Base-by-base conservation (phyloP, 192 early-diverging fungal genomes). In the Linnemannia zychae region DNA sequence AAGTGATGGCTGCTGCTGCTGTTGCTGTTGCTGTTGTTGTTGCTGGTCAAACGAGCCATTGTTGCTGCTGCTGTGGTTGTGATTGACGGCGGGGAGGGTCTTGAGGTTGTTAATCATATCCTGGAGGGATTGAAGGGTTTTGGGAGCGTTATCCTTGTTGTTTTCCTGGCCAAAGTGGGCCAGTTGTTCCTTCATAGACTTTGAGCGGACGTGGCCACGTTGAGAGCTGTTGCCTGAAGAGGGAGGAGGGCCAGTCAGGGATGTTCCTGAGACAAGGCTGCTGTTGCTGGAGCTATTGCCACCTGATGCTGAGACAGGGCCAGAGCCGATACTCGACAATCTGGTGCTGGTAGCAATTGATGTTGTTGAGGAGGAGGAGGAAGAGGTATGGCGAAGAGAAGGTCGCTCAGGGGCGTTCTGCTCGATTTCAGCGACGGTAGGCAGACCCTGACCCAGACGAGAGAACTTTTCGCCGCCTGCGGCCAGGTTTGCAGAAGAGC, bases 41-140 rank as follows among this genome's bases (percentile, higher is more conserved):
- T 33, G 33, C 33, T 69, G 46, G 31, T 52, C 11, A 47, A 6
- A 17, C 20, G 67, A 31, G 28, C 24, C 15, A 28, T 12, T 83
- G 60, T 67, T 86, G 75, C 20, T 49, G 22, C 67, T 71, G 34
- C 75, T 74, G 0, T 74, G 67, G 46, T 47, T 74, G 24, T 57
- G 40, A 33, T 63, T 48, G 66, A 38, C 33, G 31, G 40, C 84
- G 74, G 92, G 92, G 18, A 93, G 36, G 69, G 63, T 88, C 57
- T 90, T 91, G 31, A 93, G 80, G 46, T 85, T 90, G 70, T 86
- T 90, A 40, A 93, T 93, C 52, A 91, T 93, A 38, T 91, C 87
- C 67, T 91, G 92, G 20, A 92, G 69, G 24, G 89, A 90, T 67
- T 90, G 84, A 12, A 92, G 70, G 4, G 90, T 87, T 52, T 87